Evolutionary conservation across 106 monocot species (phyloP).

Genomic region (Dioscorea zingiberensis): DNA sequence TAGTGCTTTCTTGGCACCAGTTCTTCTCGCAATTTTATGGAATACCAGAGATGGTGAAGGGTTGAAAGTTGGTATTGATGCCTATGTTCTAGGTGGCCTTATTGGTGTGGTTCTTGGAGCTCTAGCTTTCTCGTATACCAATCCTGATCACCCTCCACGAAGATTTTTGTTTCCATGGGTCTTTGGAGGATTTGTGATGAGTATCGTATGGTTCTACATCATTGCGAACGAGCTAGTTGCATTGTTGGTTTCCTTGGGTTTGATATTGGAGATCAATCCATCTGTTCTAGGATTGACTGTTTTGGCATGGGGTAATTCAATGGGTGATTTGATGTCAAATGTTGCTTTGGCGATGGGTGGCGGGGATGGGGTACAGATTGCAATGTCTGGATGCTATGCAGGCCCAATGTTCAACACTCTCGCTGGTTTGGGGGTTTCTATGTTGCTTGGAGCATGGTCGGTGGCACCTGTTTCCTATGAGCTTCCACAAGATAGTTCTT

Average conservation of each 20-base stretch:
- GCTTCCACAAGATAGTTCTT: constrained; percentile 57
- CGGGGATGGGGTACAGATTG: constrained; percentile 87
- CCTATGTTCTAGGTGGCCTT: constrained; percentile 36
- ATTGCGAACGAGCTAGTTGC: constrained; percentile 86
- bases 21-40: constrained; percentile 77
- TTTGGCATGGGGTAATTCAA: constrained; percentile 99
- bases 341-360: constrained; percentile 77
- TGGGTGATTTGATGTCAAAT: constrained; percentile 96
- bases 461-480: constrained; percentile 38
- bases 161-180: constrained; percentile 91
- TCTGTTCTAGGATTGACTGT: constrained; percentile 90
- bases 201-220: constrained; percentile 90
- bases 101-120: constrained; percentile 36
- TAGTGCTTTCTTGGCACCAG: constrained; percentile 58
- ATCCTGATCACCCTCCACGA: constrained; percentile 49
- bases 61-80: constrained; percentile 10
- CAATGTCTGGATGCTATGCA: constrained; percentile 97
- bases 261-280: constrained; percentile 76
- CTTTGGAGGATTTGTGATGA: constrained; percentile 90
- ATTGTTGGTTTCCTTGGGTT: constrained; percentile 71
- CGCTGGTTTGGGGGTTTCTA: constrained; percentile 76
- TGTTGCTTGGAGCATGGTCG: constrained; percentile 69
- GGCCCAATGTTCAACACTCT: constrained; percentile 98
- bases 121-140: constrained; percentile 57
- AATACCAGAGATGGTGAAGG: constrained; percentile 8